Percentiles rank a stretch among this genome's conserved stretches.
phyloP scores from a whole-genome alignment of 371 early-diverging fungal genomes.

The Caulochytrium protostelioides region DNA sequence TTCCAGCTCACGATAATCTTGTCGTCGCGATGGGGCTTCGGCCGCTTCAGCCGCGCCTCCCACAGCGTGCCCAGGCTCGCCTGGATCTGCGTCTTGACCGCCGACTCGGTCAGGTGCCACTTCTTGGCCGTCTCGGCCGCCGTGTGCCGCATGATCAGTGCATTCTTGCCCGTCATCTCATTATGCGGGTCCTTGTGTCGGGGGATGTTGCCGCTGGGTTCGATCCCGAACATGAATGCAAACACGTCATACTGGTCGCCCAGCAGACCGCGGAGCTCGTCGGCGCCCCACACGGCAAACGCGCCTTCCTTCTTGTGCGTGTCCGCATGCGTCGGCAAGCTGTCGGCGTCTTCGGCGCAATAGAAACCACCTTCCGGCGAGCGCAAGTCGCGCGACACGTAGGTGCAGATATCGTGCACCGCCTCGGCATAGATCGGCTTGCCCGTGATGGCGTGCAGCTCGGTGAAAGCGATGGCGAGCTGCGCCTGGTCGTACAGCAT shows the following conservation, averaged over 20 bases:
- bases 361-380: conserved; percentile 34
- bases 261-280: conserved; percentile 21
- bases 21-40: conserved; percentile 40
- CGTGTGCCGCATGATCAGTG: conserved; percentile 19
- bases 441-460: conserved; percentile 24
- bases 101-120: conserved; percentile 10
- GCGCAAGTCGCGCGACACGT: conserved; percentile 28
- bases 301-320: conserved; percentile 38
- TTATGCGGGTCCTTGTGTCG: conserved; percentile 34
- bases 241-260: conserved; percentile 20
- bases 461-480: conserved; percentile 23
- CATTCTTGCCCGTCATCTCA: conserved; percentile 36
- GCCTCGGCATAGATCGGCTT: conserved; percentile 21
- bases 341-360: conserved; percentile 52
- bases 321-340: conserved; percentile 18
- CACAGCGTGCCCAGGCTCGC: conserved; percentile 16
- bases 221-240: conserved; percentile 22
- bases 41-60: conserved; percentile 23
- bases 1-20: conserved; percentile 17
- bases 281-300: conserved; percentile 37
- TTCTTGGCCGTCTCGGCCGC: conserved; percentile 20
- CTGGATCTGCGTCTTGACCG: conserved; percentile 12
- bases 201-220: conserved; percentile 33
- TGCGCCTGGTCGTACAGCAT: conserved; percentile 49
- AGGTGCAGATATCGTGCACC: conserved; percentile 28